phyloP scores from a whole-genome alignment of 2,329 filamentous ascomycete genomes.

The Metarhizium rileyi region DNA sequence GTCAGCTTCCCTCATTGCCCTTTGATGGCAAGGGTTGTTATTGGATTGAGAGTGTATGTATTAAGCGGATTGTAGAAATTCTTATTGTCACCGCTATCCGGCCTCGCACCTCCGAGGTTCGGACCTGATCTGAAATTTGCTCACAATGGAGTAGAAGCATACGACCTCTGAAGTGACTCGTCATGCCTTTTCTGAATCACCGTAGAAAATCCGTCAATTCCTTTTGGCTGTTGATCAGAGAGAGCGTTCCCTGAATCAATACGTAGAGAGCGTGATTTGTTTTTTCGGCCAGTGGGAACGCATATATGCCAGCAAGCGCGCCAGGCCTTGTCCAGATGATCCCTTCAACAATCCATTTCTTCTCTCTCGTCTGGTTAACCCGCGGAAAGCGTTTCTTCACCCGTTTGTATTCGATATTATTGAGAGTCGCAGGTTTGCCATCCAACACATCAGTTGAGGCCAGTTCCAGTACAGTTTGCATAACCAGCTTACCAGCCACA shows the following conservation, averaged over 20 bases:
- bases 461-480: conserved; percentile 28
- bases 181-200: conserved; percentile 20
- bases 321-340: conserved; percentile 37
- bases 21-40: no score
- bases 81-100: no score
- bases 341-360: conserved; percentile 33
- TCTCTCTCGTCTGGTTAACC: conserved; percentile 32
- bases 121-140: no score
- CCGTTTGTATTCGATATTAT: conserved; percentile 23
- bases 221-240: conserved; percentile 25
- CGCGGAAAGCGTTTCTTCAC: conserved; percentile 23
- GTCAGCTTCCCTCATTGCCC: no score
- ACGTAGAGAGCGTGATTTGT: conserved; percentile 21
- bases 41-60: no score
- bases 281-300: conserved; percentile 28
- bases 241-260: conserved; percentile 11
- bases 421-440: conserved; percentile 31
- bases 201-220: conserved; percentile 18
- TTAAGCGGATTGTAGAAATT: no score
- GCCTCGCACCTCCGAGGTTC: no score
- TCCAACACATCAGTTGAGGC: conserved; percentile 28
- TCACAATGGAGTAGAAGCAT: no score
- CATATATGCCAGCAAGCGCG: conserved; percentile 34
- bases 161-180: no score
- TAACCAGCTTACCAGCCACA: conserved; percentile 24